Conservation (phyloP, 345 rosid species). For the Clausena lansium region DNA sequence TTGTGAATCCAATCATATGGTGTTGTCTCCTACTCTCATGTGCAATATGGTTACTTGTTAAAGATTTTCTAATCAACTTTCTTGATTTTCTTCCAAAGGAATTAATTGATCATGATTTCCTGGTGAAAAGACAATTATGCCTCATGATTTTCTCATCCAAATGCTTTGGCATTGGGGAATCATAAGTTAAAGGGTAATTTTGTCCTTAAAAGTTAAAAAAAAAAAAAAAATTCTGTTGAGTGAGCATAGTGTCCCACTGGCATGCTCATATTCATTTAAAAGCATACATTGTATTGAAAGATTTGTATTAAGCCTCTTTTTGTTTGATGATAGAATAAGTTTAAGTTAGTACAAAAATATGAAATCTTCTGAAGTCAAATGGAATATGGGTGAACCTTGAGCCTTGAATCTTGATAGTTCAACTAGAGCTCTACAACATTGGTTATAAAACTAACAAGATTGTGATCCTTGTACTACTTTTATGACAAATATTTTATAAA, state of each 20-base stretch:
- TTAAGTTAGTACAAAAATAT: slow-evolving; percentile 4
- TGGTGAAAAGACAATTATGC: too few relatives aligned
- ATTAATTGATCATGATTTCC: too few relatives aligned
- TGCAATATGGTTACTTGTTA: slow-evolving; percentile 19
- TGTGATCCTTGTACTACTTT: not conserved
- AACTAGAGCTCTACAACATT: not conserved
- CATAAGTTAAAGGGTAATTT: not conserved
- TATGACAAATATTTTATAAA: not conserved
- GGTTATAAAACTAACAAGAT: slow-evolving; percentile 1
- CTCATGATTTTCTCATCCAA: too few relatives aligned
- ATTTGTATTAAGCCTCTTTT: not conserved
- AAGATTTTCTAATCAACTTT: not conserved
- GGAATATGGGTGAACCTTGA: slow-evolving; percentile 14
- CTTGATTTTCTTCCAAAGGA: not conserved
- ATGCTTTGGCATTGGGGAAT: too few relatives aligned
- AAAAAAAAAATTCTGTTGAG: too few relatives aligned
- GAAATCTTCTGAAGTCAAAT: slow-evolving; percentile 1
- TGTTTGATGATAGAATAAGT: slow-evolving; percentile 7
- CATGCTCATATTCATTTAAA: not conserved
- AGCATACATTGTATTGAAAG: not conserved
- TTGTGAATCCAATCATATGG: slow-evolving; percentile 21
- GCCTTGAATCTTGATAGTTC: slow-evolving; percentile 12
- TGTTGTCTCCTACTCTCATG: slow-evolving; percentile 23
- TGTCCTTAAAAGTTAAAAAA: not conserved
- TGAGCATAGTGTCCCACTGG: not conserved